These are phyloP conservation scores for Ormosia emarginata DNA, from an alignment of 306 rosid genomes.

Conservation along the genomic window DNA sequence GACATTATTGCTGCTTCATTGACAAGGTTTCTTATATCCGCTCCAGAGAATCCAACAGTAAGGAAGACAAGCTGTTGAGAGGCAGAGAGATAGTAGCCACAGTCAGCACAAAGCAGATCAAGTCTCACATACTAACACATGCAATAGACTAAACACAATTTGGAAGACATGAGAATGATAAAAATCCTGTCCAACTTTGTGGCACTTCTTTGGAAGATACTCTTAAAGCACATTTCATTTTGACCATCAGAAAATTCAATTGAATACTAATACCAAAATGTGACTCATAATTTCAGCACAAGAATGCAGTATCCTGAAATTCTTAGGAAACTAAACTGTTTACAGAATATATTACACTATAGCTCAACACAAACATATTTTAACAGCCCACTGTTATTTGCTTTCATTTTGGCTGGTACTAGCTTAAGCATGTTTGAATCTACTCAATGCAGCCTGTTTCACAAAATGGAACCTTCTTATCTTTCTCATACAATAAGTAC, in stretches of 20 bases:
- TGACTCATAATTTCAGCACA: conserved; percentile 8
- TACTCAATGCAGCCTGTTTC: not conserved
- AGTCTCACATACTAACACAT: not conserved
- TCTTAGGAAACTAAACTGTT: not conserved
- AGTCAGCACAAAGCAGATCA: conserved; percentile 24
- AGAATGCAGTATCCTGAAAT: not conserved
- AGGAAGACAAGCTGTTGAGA: conserved; percentile 87
- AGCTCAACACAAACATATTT: not conserved
- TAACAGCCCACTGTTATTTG: not conserved
- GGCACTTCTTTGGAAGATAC: not conserved
- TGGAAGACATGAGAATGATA: not conserved
- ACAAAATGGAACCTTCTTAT: not conserved
- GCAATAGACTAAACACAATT: not conserved
- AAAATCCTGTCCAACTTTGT: not conserved
- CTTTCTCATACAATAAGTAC: not conserved
- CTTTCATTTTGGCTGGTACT: not conserved
- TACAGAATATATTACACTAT: not conserved
- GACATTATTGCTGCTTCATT: conserved; percentile 98
- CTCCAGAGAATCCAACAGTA: conserved; percentile 96
- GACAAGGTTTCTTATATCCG: conserved; percentile 91
- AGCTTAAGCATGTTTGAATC: not conserved
- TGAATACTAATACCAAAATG: not conserved
- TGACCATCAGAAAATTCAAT: not conserved
- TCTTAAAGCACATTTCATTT: not conserved
- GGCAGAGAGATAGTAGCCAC: conserved; percentile 21